A percentile compares a stretch with the other conserved stretches of the same genome.
Conservation (phyloP, 2,329 filamentous ascomycete species). For the Trichophyton mentagrophytes region DNA sequence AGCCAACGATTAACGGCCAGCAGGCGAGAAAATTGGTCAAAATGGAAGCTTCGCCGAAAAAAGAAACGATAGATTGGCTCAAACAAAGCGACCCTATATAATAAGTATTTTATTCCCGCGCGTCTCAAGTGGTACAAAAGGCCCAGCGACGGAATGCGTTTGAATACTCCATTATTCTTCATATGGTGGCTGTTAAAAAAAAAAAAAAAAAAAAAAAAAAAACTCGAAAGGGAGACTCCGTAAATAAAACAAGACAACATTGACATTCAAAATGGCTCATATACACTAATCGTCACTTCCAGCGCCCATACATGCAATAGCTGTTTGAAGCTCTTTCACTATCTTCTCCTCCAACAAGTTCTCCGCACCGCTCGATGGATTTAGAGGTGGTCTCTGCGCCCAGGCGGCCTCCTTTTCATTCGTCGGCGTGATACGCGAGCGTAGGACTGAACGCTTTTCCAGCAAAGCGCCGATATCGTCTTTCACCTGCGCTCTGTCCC, state of each 20-base stretch:
- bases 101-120: too few relatives aligned
- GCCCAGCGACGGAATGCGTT: not conserved
- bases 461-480: conserved; percentile 81
- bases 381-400: conserved; percentile 31
- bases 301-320: conserved; percentile 31
- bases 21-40: not conserved
- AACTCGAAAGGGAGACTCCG: not conserved
- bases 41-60: not conserved
- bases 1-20: not conserved
- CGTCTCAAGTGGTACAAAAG: not conserved
- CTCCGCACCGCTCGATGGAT: conserved; percentile 38
- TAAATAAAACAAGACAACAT: not conserved
- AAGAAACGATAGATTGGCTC: not conserved
- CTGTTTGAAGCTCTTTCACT: conserved; percentile 52
- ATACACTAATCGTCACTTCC: conserved; percentile 20
- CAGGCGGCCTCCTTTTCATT: conserved; percentile 59
- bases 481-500: conserved; percentile 58
- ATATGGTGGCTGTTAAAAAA: not conserved
- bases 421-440: conserved; percentile 59
- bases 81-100: not conserved
- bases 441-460: conserved; percentile 53
- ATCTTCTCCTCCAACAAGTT: conserved; percentile 66
- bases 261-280: conserved; percentile 4
- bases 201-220: not conserved
- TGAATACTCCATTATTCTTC: not conserved